Evolutionary conservation across 2,329 filamentous ascomycete genomes (phyloP).

Genomic region (Penicillium janthinellum): DNA sequence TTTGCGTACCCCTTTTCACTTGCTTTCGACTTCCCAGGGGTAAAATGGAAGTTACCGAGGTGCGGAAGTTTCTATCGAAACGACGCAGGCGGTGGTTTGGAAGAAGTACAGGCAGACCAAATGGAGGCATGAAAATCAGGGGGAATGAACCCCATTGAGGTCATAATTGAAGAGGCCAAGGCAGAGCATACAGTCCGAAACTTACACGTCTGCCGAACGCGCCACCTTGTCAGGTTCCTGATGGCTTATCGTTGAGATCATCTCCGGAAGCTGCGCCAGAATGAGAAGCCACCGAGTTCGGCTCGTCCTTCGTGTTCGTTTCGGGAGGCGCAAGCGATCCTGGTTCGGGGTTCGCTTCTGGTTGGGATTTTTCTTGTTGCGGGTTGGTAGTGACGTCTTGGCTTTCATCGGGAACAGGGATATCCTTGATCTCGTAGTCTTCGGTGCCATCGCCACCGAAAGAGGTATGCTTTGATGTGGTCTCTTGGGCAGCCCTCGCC

Average conservation of each 20-base stretch:
- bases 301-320: constrained; percentile 7
- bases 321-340: constrained; percentile 1
- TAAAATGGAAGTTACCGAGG: not conserved
- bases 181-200: constrained; percentile 10
- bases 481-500: not conserved
- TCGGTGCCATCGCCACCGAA: constrained; percentile 1
- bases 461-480: not conserved
- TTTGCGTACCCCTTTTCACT: not conserved
- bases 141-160: not conserved
- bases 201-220: not conserved
- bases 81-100: not conserved
- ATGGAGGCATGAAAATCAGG: constrained; percentile 1
- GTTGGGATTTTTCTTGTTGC: constrained; percentile 4
- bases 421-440: constrained; percentile 1
- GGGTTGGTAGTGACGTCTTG: constrained; percentile 12
- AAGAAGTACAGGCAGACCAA: not conserved
- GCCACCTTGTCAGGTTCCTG: constrained; percentile 16
- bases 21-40: not conserved
- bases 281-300: constrained; percentile 6
- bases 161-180: constrained; percentile 13
- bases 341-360: not conserved
- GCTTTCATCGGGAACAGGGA: constrained; percentile 4
- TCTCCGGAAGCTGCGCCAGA: constrained; percentile 17
- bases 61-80: not conserved
- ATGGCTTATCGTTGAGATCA: constrained; percentile 13